Base-by-base conservation (phyloP, 75 land plant genomes). In the Pinus taeda region DNA sequence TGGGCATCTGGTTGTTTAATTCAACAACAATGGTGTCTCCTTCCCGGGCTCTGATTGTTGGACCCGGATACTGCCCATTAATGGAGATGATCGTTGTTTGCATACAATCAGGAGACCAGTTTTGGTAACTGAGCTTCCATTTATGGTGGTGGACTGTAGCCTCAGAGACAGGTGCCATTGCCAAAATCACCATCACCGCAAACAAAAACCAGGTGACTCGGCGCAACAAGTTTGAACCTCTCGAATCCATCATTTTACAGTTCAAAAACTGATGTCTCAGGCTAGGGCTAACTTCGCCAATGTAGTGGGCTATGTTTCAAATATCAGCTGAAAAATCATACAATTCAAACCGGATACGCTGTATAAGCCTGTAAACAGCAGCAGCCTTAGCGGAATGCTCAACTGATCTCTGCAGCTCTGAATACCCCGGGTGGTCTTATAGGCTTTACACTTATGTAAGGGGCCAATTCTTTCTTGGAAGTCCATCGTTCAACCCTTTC, bases 11-110 rank as follows among this genome's bases (percentile, higher is more conserved):
- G 78, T 95, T 95, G 63, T 78, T 81, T 36, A 95, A 81, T 75
- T 89, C 87, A 12, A 95, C 92, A 57, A 88, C 77, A 63, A 95
- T 37, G 39, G 91, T 90, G 77, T 95, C 98, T 7, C 94, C 94
- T 74, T 85, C 83, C 45, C 70, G 78, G 0, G 94, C 98, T 24
- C 57, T 3, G 66, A 95, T 91, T 21, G 92, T 89, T 12, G 98
- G 98, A 5, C 94, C 90, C 7, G 94, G 94, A 21, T 39, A 77
- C 57, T 83, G 62, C n/a, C 62, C 62, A 21, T 60, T 60, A 21
- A 60, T 60, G 62, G 62, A 18, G 62, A 60, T 60, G 7, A 60
- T 21, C 8, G 62, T 60, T 1, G 21, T 21, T 5, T 60, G 21
- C 62, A 60, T 21, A 21, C 62, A 60, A 21, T 60, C 62, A 20